Percentiles rank a stretch among this genome's conserved stretches.
Conservation (phyloP, 2,329 filamentous ascomycete genomes). For the Fusarium fracticaudum region DNA sequence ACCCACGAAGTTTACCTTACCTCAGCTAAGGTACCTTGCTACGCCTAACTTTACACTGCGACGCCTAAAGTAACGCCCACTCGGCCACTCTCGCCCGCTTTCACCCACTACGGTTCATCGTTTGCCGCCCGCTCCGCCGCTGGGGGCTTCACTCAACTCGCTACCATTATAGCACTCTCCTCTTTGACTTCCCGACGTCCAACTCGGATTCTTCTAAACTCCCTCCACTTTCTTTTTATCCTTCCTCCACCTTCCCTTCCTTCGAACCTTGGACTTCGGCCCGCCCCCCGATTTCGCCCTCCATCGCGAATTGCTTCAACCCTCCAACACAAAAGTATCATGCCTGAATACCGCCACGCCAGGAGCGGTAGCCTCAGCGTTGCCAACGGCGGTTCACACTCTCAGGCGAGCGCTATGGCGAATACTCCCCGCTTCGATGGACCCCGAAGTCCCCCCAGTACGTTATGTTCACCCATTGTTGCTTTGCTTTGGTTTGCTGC, state of each 20-base stretch:
- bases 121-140: constrained; percentile 44
- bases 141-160: constrained; percentile 37
- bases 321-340: constrained; percentile 37
- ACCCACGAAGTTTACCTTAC: neutral
- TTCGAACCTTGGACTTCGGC: constrained; percentile 18
- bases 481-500: neutral
- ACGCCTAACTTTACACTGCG: constrained; percentile 1
- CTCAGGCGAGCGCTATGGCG: constrained; percentile 44
- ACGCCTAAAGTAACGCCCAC: constrained; percentile 34
- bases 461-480: constrained; percentile 9
- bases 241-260: constrained; percentile 22
- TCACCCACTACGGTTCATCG: constrained; percentile 38
- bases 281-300: constrained; percentile 26
- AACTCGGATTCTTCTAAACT: constrained; percentile 19
- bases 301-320: constrained; percentile 33
- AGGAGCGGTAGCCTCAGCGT: constrained; percentile 68
- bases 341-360: constrained; percentile 66
- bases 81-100: constrained; percentile 36
- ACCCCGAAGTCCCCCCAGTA: constrained; percentile 71
- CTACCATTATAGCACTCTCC: constrained; percentile 6
- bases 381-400: constrained; percentile 46
- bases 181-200: constrained; percentile 12
- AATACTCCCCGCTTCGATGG: constrained; percentile 62
- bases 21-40: neutral
- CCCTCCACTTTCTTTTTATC: constrained; percentile 14